Percentiles rank a stretch among this genome's conserved stretches.
Evolutionary conservation across 257 asterid species (phyloP).

Genomic region (Pogostemon cablin): DNA sequence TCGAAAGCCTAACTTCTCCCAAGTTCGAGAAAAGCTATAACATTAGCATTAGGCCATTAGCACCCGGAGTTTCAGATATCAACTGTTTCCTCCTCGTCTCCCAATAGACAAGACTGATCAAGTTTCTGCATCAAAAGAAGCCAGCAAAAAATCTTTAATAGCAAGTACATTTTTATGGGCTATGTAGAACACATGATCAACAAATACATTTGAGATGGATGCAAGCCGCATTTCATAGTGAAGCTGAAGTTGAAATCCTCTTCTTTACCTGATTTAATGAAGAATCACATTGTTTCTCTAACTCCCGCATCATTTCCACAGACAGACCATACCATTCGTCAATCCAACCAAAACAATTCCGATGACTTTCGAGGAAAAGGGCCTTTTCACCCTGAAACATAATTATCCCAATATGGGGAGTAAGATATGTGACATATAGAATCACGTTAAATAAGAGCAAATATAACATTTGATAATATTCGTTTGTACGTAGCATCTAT

Average conservation of each 20-base stretch:
- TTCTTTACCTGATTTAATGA: conserved; percentile 65
- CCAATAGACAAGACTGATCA: conserved; percentile 41
- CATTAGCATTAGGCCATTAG: conserved; percentile 3
- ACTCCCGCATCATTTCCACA: conserved; percentile 75
- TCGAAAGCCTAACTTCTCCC: background rate
- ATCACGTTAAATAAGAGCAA: background rate
- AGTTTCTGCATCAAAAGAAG: conserved; percentile 51
- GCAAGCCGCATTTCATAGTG: background rate
- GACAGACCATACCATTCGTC: conserved; percentile 86
- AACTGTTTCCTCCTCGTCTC: conserved; percentile 37
- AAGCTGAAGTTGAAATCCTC: background rate
- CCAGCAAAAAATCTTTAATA: too few relatives aligned
- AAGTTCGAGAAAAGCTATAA: background rate
- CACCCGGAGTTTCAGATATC: conserved; percentile 7
- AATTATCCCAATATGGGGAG: background rate
- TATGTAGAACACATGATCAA: background rate
- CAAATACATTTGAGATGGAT: background rate
- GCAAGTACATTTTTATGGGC: background rate
- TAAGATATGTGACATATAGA: background rate
- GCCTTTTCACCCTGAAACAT: conserved; percentile 81
- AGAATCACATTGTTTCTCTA: conserved; percentile 74
- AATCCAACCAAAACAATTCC: conserved; percentile 80
- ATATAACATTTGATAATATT: background rate
- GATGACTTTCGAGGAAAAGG: conserved; percentile 84
- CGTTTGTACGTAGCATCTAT: too few relatives aligned